Evolutionary conservation across 1,139 yeast species (phyloP), one percentile per base, ranked within the genome.

Genomic region (Lodderomyces theae): DNA sequence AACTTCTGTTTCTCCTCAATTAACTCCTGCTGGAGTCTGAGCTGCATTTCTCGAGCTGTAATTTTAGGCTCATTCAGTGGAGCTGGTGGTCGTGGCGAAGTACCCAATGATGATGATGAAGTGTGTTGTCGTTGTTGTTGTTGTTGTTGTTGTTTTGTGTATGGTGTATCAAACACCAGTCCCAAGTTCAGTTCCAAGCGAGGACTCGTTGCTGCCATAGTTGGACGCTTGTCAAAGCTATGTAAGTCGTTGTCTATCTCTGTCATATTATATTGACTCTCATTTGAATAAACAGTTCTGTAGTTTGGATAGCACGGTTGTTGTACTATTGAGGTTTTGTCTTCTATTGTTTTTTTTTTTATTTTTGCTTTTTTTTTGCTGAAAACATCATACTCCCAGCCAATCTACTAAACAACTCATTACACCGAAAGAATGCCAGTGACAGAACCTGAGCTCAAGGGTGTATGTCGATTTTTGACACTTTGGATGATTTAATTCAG

Each of bases 1-100:
- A 66, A 49, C 5, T 45, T 48, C 22, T 55, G 56, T 43, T 64
- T 49, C 42, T 51, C 44, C 16, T 48, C 51, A 1, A 51, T 43
- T 6, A 63, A 45, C 13, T 43, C 33, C 21, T 38, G 37, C 34
- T 38, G 33, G 19, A 28, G 12, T 28, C 30, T 23, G 10, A 57
- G 32, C 12, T 28, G 31, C 3, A n/a, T 18, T 3, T 28, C 31
- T 5, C 10, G 31, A 15, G 31, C 31, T 28, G 7, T 13, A 11
- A 15, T 6, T 13, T 28, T 28, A 11, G 13, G 9, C 9, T 9
- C 16, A 12, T 15, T 26, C 9, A 9, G 29, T n/a, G n/a, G 15
- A n/a, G 16, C 16, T 25, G 4, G 29, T 25, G 4, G 29, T 25
- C 15, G 25, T 19, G 16, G 35, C 13, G 35, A 16, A 13, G 35